Conservation (phyloP, 2,329 filamentous ascomycete genomes). For the Penicillium sp. region DNA sequence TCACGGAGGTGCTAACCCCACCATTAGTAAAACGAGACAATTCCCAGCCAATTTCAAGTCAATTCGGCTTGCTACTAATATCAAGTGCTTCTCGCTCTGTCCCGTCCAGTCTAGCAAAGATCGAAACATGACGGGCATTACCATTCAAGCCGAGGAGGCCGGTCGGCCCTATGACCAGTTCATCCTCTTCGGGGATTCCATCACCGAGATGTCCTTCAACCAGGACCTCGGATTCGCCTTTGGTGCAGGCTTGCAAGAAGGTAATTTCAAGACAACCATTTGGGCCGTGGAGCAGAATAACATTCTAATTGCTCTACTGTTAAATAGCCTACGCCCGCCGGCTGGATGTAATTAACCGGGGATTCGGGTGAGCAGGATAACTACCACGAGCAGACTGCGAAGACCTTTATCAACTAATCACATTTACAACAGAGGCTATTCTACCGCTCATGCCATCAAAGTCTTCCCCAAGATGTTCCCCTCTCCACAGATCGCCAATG, state of each 20-base stretch:
- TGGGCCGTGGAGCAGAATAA: not conserved
- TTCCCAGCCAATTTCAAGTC: not conserved
- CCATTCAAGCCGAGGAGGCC: constrained; percentile 5
- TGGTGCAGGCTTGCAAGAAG: constrained; percentile 68
- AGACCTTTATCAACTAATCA: not conserved
- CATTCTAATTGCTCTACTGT: constrained; percentile 12
- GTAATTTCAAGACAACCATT: constrained; percentile 46
- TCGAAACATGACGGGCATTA: constrained; percentile 3
- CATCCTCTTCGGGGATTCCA: constrained; percentile 86
- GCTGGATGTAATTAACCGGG: constrained; percentile 85
- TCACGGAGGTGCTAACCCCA: constrained; percentile 4
- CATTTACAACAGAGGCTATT: constrained; percentile 66
- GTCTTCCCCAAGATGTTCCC: constrained; percentile 72
- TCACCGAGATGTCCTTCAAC: constrained; percentile 70
- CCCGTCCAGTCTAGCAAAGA: not conserved
- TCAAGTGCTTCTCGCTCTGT: not conserved
- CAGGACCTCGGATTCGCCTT: constrained; percentile 72
- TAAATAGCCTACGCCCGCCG: constrained; percentile 69
- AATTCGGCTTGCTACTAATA: not conserved
- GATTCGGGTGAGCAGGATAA: constrained; percentile 60
- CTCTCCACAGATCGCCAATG: constrained; percentile 56
- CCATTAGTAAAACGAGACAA: not conserved
- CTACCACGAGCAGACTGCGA: not conserved
- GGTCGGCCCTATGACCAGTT: constrained; percentile 66
- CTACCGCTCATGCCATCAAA: constrained; percentile 71